phyloP scores from a whole-genome alignment of 345 rosid species.

The Gossypioides kirkii region DNA sequence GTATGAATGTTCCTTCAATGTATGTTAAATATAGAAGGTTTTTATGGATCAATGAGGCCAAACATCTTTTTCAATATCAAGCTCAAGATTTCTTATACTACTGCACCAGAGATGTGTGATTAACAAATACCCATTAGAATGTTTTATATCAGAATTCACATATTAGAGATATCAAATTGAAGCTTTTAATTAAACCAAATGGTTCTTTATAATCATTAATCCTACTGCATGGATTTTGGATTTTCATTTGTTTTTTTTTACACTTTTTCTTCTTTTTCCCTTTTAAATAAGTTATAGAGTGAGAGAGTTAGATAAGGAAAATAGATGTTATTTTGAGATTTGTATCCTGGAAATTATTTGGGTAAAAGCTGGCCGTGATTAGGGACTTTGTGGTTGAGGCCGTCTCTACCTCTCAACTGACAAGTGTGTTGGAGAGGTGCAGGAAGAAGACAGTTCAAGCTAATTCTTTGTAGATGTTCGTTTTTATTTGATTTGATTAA shows the following conservation, averaged over 20 bases:
- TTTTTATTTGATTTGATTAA: too few relatives aligned
- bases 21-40: not conserved
- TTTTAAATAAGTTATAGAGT: not conserved
- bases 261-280: not conserved
- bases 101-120: not conserved
- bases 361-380: not conserved
- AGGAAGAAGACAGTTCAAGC: not conserved
- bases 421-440: not conserved
- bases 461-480: not conserved
- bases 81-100: not conserved
- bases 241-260: not conserved
- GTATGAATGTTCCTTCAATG: not conserved
- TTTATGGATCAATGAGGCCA: not conserved
- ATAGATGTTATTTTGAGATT: not conserved
- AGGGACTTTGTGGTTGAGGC: not conserved
- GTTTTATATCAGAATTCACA: not conserved
- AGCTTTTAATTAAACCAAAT: not conserved
- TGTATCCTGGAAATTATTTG: not conserved
- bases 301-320: not conserved
- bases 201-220: not conserved
- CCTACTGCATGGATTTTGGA: not conserved
- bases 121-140: not conserved
- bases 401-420: not conserved
- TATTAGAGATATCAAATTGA: not conserved
- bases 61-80: not conserved